phyloP scores from a whole-genome alignment of 106 monocot genomes.

The Allium fistulosum region DNA sequence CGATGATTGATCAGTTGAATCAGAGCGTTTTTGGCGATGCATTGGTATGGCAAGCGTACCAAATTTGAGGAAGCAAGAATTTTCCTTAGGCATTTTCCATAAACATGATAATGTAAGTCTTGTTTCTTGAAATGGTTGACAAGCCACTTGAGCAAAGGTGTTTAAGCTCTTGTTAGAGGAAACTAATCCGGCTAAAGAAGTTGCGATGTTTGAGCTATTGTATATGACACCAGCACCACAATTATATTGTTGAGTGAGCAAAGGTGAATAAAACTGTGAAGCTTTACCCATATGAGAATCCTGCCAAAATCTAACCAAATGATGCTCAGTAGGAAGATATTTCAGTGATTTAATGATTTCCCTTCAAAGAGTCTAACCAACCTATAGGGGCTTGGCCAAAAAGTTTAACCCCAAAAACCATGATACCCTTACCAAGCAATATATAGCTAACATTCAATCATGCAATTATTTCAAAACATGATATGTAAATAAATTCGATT shows the following conservation, averaged over 20 bases:
- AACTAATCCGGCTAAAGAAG: slow-evolving; percentile 47
- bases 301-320: slow-evolving; percentile 20
- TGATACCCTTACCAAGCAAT: background rate
- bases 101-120: slow-evolving; percentile 47
- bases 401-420: background rate
- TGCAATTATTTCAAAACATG: background rate
- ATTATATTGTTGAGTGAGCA: slow-evolving; percentile 36
- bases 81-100: slow-evolving; percentile 27
- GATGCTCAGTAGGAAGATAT: background rate
- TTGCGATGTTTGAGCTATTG: slow-evolving; percentile 32
- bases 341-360: background rate
- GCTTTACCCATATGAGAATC: slow-evolving; percentile 2
- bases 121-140: slow-evolving; percentile 40
- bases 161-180: slow-evolving; percentile 21
- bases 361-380: background rate
- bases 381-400: too few species aligned
- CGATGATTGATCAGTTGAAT: background rate
- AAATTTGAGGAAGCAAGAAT: slow-evolving; percentile 23
- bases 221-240: slow-evolving; percentile 53
- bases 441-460: background rate
- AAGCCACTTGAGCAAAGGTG: slow-evolving; percentile 53
- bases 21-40: slow-evolving; percentile 7
- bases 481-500: too few species aligned
- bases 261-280: slow-evolving; percentile 31
- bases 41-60: slow-evolving; percentile 31